These are phyloP conservation scores for Komagataella ulmi DNA, from an alignment of 805 yeast genomes.

Conservation along the genomic window DNA sequence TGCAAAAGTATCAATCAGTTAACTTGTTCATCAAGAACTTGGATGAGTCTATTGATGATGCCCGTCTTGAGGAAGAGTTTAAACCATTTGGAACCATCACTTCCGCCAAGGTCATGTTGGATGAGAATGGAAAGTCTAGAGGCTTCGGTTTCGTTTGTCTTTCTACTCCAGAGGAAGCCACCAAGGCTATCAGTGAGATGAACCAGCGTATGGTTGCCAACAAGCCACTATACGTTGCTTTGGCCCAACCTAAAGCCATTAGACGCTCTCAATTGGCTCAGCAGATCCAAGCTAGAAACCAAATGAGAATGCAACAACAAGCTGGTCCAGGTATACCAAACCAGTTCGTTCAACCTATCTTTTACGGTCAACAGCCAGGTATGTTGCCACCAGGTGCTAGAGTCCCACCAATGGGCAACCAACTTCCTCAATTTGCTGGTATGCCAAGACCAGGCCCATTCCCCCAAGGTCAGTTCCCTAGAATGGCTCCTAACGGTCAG, in stretches of 20 bases:
- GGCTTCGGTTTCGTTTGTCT: constrained; percentile 98
- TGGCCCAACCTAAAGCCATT: constrained; percentile 97
- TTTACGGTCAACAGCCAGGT: constrained; percentile 75
- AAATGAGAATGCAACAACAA: constrained; percentile 95
- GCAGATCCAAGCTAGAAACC: constrained; percentile 96
- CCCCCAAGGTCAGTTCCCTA: constrained; percentile 57
- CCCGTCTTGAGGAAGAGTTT: constrained; percentile 82
- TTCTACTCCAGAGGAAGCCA: constrained; percentile 97
- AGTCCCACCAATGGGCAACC: constrained; percentile 57
- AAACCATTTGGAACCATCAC: constrained; percentile 89
- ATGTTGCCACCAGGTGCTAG: constrained; percentile 68
- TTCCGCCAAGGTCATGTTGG: constrained; percentile 92
- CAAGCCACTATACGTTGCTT: constrained; percentile 95
- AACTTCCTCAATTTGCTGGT: constrained; percentile 68
- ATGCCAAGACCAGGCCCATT: constrained; percentile 48
- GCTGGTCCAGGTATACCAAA: constrained; percentile 81
- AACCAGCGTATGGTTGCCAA: constrained; percentile 91
- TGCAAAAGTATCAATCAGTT: constrained; percentile 93
- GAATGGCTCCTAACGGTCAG: constrained; percentile 74
- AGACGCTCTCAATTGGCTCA: constrained; percentile 95
- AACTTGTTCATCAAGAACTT: constrained; percentile 94
- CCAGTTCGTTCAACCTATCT: constrained; percentile 79
- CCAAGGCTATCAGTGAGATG: constrained; percentile 97
- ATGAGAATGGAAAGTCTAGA: constrained; percentile 88
- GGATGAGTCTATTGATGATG: constrained; percentile 88